phyloP scores from a whole-genome alignment of 2,329 filamentous ascomycete genomes.

The Neonectria sp. region DNA sequence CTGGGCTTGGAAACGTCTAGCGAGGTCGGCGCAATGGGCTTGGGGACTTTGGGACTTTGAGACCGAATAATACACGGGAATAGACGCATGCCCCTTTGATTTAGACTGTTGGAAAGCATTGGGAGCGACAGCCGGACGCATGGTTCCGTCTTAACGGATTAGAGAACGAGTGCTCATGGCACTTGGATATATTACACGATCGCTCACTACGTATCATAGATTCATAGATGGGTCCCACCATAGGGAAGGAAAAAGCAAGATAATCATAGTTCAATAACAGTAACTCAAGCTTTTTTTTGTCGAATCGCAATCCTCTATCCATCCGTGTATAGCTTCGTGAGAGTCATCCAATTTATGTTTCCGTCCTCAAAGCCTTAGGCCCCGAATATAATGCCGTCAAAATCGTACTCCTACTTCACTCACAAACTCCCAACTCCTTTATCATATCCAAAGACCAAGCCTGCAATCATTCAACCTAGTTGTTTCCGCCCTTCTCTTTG shows the following conservation, averaged over 20 bases:
- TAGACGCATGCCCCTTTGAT: constrained; percentile 2
- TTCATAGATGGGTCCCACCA: constrained; percentile 2
- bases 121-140: not conserved
- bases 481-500: not conserved
- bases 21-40: constrained; percentile 15
- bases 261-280: constrained; percentile 8
- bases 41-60: constrained; percentile 4
- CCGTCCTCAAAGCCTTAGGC: not conserved
- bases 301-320: not conserved
- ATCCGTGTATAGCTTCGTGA: not conserved
- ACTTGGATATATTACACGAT: not conserved
- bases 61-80: not conserved
- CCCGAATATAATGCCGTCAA: not conserved
- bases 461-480: not conserved
- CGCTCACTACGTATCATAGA: constrained; percentile 1
- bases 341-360: not conserved
- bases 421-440: not conserved
- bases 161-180: not conserved
- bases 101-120: constrained; percentile 3
- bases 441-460: not conserved
- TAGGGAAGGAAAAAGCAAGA: not conserved
- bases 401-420: not conserved
- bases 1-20: not conserved
- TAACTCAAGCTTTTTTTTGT: not conserved
- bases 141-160: not conserved